Evolutionary conservation across 257 asterid species (phyloP).

Genomic region (Nicotiana tabacum): DNA sequence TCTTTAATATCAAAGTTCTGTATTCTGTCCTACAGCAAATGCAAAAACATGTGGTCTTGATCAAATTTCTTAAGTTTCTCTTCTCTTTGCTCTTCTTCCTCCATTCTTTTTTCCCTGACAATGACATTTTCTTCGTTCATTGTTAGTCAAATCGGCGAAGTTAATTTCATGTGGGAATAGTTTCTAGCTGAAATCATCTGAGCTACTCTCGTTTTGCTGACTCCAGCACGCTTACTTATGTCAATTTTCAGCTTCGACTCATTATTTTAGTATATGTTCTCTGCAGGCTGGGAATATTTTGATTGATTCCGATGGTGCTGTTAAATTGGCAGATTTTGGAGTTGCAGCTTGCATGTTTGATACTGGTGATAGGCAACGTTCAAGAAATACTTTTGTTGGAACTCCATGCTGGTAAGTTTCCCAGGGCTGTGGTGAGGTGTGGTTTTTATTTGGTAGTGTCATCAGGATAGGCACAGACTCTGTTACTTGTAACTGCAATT

Average conservation of each 20-base stretch:
- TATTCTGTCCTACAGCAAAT: neutral
- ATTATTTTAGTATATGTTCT: neutral
- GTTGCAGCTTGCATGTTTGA: conserved; percentile 98
- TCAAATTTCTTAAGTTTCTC: neutral
- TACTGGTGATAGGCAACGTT: conserved; percentile 93
- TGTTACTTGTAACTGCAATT: neutral
- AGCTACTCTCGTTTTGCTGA: neutral
- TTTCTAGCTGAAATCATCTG: neutral
- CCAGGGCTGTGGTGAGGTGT: neutral
- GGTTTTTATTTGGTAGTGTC: neutral
- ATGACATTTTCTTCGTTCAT: neutral
- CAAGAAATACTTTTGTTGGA: conserved; percentile 98
- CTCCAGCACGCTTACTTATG: neutral
- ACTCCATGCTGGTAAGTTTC: conserved; percentile 91
- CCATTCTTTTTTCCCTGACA: neutral
- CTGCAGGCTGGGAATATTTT: conserved; percentile 95
- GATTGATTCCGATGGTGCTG: conserved; percentile 70
- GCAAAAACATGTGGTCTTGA: neutral
- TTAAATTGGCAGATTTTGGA: conserved; percentile 96
- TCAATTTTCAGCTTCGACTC: neutral
- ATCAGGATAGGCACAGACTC: neutral
- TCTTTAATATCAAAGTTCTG: neutral
- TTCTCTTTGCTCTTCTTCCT: neutral
- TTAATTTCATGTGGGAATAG: neutral
- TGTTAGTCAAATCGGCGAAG: neutral